These are phyloP conservation scores for Schrenkiella parvula DNA, from an alignment of 345 rosid genomes.

Conservation along the genomic window DNA sequence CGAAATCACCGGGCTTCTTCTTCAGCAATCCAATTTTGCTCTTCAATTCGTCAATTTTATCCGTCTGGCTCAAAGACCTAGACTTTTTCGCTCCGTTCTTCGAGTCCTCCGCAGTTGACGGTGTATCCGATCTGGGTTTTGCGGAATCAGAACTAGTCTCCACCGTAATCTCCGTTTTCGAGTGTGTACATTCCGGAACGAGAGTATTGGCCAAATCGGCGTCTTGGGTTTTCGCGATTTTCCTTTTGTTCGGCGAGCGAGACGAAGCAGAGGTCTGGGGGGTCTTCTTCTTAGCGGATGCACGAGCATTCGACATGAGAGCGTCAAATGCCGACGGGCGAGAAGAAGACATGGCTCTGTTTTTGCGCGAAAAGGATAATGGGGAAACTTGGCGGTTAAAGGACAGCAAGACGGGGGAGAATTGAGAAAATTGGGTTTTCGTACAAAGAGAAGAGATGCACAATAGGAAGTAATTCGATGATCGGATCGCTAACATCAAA, in stretches of 20 bases:
- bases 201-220: constrained; percentile 1
- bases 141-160: constrained; percentile 6
- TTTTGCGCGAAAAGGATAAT: neutral
- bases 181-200: neutral
- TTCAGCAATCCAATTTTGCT: constrained; percentile 53
- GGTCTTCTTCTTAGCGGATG: constrained; percentile 48
- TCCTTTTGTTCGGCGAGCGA: constrained; percentile 48
- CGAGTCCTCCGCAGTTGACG: constrained; percentile 10
- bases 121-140: constrained; percentile 20
- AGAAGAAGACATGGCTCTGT: constrained; percentile 37
- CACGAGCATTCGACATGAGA: constrained; percentile 80
- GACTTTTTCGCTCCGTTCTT: constrained; percentile 22
- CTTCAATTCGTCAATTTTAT: constrained; percentile 47
- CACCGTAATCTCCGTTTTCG: constrained; percentile 15
- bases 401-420: constrained; percentile 7
- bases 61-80: constrained; percentile 31
- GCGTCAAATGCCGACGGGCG: constrained; percentile 81
- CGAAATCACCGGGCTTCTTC: constrained; percentile 62
- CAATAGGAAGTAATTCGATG: constrained; percentile 30
- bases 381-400: constrained; percentile 1
- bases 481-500: constrained; percentile 37
- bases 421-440: neutral
- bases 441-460: constrained; percentile 12
- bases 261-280: constrained; percentile 32
- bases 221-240: constrained; percentile 31